phyloP scores from a whole-genome alignment of 176 grass and related monocot species.

The Guadua angustifolia region DNA sequence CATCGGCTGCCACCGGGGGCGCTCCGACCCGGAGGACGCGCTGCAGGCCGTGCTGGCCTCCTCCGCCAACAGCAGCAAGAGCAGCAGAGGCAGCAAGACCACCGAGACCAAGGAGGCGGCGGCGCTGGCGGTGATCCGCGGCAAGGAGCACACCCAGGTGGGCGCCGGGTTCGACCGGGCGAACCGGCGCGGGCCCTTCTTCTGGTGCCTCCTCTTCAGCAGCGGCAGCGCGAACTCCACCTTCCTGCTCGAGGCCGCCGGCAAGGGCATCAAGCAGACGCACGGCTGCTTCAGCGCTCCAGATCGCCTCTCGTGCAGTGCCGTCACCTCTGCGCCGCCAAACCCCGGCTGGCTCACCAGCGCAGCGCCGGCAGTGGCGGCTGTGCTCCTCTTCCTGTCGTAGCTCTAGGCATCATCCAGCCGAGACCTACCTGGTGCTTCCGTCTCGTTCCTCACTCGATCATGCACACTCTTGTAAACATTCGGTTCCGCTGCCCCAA shows the following conservation, averaged over 20 bases:
- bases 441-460: not conserved
- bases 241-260: conserved; percentile 74
- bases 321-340: not conserved
- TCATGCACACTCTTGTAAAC: not conserved
- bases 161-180: conserved; percentile 64
- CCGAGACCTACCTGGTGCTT: not conserved
- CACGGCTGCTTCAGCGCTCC: conserved; percentile 78
- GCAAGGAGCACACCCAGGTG: conserved; percentile 73
- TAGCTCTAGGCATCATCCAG: not conserved
- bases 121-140: conserved; percentile 45
- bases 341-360: not conserved
- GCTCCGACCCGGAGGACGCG: conserved; percentile 44
- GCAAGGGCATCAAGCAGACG: conserved; percentile 66
- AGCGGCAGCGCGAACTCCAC: conserved; percentile 62
- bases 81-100: not conserved
- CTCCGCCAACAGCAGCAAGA: conserved; percentile 5
- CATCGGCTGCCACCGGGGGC: conserved; percentile 60
- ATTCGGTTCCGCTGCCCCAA: not conserved
- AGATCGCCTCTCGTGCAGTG: conserved; percentile 50
- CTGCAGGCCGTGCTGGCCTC: conserved; percentile 42
- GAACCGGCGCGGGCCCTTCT: conserved; percentile 63
- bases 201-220: conserved; percentile 91
- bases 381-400: not conserved
- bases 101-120: not conserved
- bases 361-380: not conserved